Evolutionary conservation across 2,329 filamentous ascomycete genomes (phyloP).

Genomic region (Huntiella bhutanensis): DNA sequence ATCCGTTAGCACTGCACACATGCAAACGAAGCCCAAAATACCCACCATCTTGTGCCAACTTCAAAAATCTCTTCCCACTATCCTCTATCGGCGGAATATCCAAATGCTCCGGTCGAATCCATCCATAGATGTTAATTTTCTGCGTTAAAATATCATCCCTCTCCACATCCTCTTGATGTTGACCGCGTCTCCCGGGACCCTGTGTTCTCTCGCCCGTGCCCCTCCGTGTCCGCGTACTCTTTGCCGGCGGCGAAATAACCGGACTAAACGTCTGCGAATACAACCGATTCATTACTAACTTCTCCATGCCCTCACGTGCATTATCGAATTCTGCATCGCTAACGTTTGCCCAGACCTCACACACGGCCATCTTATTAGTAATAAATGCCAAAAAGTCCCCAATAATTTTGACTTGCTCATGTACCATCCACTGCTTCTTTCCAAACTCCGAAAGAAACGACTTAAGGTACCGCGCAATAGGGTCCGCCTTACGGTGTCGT

Average conservation of each 20-base stretch:
- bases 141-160: conserved; percentile 88
- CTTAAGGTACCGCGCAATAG: conserved; percentile 84
- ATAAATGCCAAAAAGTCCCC: conserved; percentile 93
- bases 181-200: conserved; percentile 71
- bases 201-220: conserved; percentile 43
- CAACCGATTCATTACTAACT: conserved; percentile 93
- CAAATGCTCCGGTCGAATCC: conserved; percentile 82
- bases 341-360: conserved; percentile 89
- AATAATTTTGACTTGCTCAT: conserved; percentile 98
- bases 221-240: conserved; percentile 44
- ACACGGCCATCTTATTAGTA: conserved; percentile 92
- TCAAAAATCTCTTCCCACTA: conserved; percentile 72
- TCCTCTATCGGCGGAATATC: conserved; percentile 76
- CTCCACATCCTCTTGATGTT: conserved; percentile 96
- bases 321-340: conserved; percentile 97
- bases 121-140: conserved; percentile 92
- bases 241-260: conserved; percentile 59
- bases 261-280: conserved; percentile 95
- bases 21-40: background rate
- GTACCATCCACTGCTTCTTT: conserved; percentile 98
- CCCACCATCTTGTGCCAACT: conserved; percentile 63
- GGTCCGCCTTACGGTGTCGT: conserved; percentile 91
- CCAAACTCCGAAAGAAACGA: conserved; percentile 90
- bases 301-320: conserved; percentile 96
- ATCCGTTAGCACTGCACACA: conserved; percentile 6